Evolutionary conservation across 1,139 yeast species (phyloP).

Genomic region (Nakaseomyces delphensis): DNA sequence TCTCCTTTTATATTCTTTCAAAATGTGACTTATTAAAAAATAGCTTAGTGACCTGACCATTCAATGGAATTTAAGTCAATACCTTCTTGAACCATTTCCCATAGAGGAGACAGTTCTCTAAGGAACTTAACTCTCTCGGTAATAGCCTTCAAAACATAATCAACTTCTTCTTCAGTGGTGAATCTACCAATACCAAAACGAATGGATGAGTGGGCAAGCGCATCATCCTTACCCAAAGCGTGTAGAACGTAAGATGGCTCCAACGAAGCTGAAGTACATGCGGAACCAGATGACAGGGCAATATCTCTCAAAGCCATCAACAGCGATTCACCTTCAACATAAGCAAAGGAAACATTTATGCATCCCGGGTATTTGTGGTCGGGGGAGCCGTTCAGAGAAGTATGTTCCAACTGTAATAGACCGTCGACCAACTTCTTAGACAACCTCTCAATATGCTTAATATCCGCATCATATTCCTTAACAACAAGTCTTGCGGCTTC

Average conservation of each 20-base stretch:
- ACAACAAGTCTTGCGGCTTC: conserved; percentile 86
- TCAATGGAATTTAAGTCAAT: conserved; percentile 87
- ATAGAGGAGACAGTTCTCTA: conserved; percentile 87
- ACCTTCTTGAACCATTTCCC: conserved; percentile 99
- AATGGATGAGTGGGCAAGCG: conserved; percentile 93
- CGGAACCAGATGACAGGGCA: conserved; percentile 95
- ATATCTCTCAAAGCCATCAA: conserved; percentile 96
- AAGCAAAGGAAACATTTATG: conserved; percentile 92
- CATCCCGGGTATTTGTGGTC: conserved; percentile 79
- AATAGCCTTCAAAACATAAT: conserved; percentile 83
- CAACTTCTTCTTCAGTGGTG: conserved; percentile 92
- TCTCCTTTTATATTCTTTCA: too few relatives aligned
- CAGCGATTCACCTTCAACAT: conserved; percentile 94
- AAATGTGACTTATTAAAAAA: not conserved
- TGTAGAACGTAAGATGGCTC: conserved; percentile 96
- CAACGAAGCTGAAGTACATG: conserved; percentile 95
- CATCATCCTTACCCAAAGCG: conserved; percentile 97
- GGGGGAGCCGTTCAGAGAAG: conserved; percentile 80
- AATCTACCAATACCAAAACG: conserved; percentile 96
- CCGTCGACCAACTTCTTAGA: conserved; percentile 68
- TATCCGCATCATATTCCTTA: conserved; percentile 68
- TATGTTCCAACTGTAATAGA: conserved; percentile 73
- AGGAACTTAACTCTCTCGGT: conserved; percentile 82
- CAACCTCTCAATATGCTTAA: conserved; percentile 56
- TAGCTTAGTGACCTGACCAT: conserved; percentile 82